phyloP scores from a whole-genome alignment of 2,329 filamentous ascomycete genomes.

The Verticillium nonalfalfae region DNA sequence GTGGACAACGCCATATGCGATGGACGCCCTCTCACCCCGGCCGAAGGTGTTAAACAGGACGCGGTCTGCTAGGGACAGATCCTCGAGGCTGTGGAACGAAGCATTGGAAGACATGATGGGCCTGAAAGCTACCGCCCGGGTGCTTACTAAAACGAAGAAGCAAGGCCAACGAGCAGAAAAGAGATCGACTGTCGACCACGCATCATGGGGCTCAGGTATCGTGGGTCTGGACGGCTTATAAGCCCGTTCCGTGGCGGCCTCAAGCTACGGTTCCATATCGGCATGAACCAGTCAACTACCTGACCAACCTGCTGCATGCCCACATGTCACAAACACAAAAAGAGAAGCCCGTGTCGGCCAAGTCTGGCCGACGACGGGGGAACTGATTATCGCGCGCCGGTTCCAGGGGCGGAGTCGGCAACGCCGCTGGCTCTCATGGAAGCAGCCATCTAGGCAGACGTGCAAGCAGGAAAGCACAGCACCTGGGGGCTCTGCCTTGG shows the following conservation, averaged over 20 bases:
- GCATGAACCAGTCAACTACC: neutral
- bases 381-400: neutral
- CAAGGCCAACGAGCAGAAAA: neutral
- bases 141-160: neutral
- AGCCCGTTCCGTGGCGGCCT: neutral
- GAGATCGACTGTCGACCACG: neutral
- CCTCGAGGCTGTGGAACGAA: slow-evolving; percentile 10
- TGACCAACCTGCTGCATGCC: neutral
- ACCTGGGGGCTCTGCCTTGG: neutral
- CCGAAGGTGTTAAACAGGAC: slow-evolving; percentile 11
- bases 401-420: neutral
- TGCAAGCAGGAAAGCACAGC: no score
- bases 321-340: neutral
- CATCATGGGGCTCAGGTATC: neutral
- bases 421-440: neutral
- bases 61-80: slow-evolving; percentile 8
- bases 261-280: no score
- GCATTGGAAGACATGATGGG: slow-evolving; percentile 4
- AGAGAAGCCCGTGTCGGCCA: neutral
- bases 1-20: slow-evolving; percentile 11
- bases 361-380: neutral
- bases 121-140: neutral
- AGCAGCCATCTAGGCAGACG: no score
- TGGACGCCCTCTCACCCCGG: slow-evolving; percentile 3
- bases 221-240: neutral